phyloP scores from a whole-genome alignment of 306 rosid genomes.

The Fragaria vesca region DNA sequence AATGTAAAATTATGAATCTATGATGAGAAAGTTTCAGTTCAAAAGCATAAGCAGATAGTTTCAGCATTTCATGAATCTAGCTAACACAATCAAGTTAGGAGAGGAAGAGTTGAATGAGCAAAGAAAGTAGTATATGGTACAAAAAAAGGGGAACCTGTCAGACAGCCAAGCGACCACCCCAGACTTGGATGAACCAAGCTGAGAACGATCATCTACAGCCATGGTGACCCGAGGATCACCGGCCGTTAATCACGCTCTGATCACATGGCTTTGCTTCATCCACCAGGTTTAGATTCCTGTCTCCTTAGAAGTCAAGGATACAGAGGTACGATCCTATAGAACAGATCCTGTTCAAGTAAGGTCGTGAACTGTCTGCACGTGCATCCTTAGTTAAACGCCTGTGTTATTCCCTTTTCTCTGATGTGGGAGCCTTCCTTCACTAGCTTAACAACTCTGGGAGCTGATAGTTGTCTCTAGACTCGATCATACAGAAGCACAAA shows the following conservation, averaged over 20 bases:
- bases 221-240: not conserved
- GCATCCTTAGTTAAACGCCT: not conserved
- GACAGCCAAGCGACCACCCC: not conserved
- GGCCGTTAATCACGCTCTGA: not conserved
- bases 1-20: not conserved
- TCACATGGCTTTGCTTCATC: not conserved
- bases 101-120: not conserved
- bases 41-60: not conserved
- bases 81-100: no score
- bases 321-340: not conserved
- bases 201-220: not conserved
- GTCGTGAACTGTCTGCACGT: not conserved
- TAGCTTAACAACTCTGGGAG: not conserved
- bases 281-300: not conserved
- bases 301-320: not conserved
- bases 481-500: not conserved
- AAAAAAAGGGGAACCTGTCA: not conserved
- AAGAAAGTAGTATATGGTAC: not conserved
- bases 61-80: not conserved
- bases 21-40: not conserved
- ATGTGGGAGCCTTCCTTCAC: not conserved
- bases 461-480: not conserved
- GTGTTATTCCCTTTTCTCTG: not conserved
- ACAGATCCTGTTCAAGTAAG: constrained; percentile 4
- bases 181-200: not conserved